Base-by-base conservation (phyloP, 805 yeast genomes). In the Cyberlindnera xylosilytica region DNA sequence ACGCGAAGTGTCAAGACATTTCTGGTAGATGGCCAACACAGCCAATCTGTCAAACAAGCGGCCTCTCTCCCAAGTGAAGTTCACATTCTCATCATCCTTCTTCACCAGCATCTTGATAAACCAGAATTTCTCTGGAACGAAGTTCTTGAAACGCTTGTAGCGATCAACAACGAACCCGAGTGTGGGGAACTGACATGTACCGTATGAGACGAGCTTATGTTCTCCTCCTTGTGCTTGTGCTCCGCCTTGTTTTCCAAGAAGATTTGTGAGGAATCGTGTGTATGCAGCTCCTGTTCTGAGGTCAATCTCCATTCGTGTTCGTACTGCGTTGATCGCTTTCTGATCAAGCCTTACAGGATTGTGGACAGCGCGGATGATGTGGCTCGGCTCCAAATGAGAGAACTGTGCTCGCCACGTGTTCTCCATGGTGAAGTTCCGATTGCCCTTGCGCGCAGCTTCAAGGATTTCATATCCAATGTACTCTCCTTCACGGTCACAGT, bases 401-500 rank as follows among this genome's bases (percentile, higher is more conserved):
- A 93, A 93, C 44, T 74, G 76, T 2, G 96, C 95, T 39, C 99
- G 66, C 70, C 76, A 79, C 4, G 83, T 69, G 24, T 72, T 70
- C 10, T 68, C 71, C 16, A 75, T 54, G 1, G 63, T 66, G 33
- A 88, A 56, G 2, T 64, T 49, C 1, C 63, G 52, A 56, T 84
- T 65, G 1, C 63, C 67, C 47, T 69, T 70, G 38, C 60, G 58
- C 0, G 96, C 97, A n/a, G 81, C 82, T 40, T 79, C 72, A 27
- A 78, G 71, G 13, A 95, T 79, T 54, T 90, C 96, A 66, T 73
- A 79, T 0, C 97, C 98, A 43, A 90, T 90, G 61, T 80, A 84
- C 61, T 90, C 98, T 2, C 98, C 98, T 60, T 90, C 98, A 28
- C 97, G 70, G 71, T 90, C 98, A 64, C 99, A 93, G 72, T 93